Percentiles rank a stretch among this genome's conserved stretches.
Evolutionary conservation across 176 grass and related monocot species (phyloP).

Genomic region (Pontederia crassipes): DNA sequence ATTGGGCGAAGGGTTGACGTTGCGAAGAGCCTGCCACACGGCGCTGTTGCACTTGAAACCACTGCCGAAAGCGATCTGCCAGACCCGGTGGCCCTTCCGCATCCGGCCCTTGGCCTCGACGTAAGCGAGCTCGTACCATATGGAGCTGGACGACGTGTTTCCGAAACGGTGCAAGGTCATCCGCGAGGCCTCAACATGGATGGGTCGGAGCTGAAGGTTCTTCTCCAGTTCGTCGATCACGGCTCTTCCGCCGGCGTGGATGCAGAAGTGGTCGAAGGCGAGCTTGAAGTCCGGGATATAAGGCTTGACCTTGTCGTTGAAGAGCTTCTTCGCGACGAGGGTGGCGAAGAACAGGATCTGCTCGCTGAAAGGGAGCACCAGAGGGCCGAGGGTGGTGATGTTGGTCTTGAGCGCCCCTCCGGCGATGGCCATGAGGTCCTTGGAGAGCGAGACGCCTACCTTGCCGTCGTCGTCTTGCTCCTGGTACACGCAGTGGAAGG

Average conservation of each 20-base stretch:
- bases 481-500: constrained; percentile 40
- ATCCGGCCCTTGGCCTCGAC: constrained; percentile 39
- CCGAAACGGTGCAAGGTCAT: constrained; percentile 50
- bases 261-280: constrained; percentile 54
- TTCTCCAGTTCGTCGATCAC: constrained; percentile 52
- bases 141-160: constrained; percentile 46
- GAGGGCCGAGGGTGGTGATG: constrained; percentile 41
- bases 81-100: constrained; percentile 28
- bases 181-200: constrained; percentile 42
- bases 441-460: constrained; percentile 32
- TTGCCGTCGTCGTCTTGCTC: constrained; percentile 41
- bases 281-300: constrained; percentile 48
- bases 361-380: constrained; percentile 45
- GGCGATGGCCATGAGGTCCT: constrained; percentile 47
- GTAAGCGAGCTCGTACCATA: constrained; percentile 45
- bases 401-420: constrained; percentile 42
- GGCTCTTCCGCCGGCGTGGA: constrained; percentile 44
- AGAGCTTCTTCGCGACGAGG: constrained; percentile 22
- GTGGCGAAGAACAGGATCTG: constrained; percentile 36
- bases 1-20: constrained; percentile 26
- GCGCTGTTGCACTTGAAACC: constrained; percentile 58
- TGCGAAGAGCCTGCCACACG: constrained; percentile 41
- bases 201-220: constrained; percentile 37
- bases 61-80: constrained; percentile 47
- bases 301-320: constrained; percentile 38